These are phyloP conservation scores for Solanum tarijense DNA, from an alignment of 257 asterid genomes.

Conservation along the genomic window DNA sequence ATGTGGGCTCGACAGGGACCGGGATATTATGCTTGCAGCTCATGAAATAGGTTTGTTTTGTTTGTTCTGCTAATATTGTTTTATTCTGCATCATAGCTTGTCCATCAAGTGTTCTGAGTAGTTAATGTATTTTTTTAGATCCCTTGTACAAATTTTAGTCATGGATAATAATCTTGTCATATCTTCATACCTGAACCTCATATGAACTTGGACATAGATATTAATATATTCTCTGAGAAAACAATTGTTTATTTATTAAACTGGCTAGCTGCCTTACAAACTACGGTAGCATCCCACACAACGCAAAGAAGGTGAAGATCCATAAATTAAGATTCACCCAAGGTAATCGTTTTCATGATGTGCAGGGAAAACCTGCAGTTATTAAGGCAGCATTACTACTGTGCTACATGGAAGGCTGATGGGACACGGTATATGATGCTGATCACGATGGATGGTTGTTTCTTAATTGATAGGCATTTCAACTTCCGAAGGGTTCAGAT, in stretches of 20 bases:
- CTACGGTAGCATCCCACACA: neutral
- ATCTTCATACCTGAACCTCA: neutral
- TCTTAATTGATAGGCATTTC: constrained; percentile 83
- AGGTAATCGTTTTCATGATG: neutral
- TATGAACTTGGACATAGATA: neutral
- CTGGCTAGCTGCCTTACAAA: neutral
- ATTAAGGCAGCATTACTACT: constrained; percentile 88
- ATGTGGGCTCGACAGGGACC: neutral
- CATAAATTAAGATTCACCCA: neutral
- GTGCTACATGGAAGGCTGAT: constrained; percentile 99
- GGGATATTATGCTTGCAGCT: neutral
- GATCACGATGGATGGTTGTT: constrained; percentile 92
- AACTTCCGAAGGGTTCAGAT: constrained; percentile 91
- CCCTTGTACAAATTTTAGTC: neutral
- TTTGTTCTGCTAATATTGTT: neutral
- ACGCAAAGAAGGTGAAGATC: neutral
- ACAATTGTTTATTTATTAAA: neutral
- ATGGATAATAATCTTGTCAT: neutral
- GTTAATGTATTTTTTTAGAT: neutral
- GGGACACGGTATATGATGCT: constrained; percentile 99
- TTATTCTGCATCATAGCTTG: neutral
- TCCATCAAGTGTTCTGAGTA: neutral
- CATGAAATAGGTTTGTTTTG: neutral
- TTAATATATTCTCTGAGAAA: neutral
- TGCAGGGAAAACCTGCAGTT: constrained; percentile 88